Evolutionary conservation across 2,329 filamentous ascomycete species (phyloP), one percentile per base, ranked within the genome.

Genomic region (Sphaceloma murrayae): DNA sequence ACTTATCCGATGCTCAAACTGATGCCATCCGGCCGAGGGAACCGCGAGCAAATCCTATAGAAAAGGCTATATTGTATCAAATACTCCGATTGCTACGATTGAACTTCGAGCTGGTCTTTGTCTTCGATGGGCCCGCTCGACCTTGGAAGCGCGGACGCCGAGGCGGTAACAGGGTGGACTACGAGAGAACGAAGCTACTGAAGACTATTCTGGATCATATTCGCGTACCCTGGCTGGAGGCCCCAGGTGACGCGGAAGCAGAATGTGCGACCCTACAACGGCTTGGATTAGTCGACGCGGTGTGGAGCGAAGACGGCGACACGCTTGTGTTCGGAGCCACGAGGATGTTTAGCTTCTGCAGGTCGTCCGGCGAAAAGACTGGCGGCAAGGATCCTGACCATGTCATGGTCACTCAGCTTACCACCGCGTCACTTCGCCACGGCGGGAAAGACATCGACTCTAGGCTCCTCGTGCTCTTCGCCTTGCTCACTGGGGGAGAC

Each of bases 121-220:
- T 77, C 2, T 74, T 73, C 48, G 74, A 77, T 46, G 72, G 73
- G 1, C 60, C 68, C 7, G 63, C 66, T 11, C 66, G 58, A 46
- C 60, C 62, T 1, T 53, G 57, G 54, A 64, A 68, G 50, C 51
- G 59, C 10, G 31, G n/a, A 14, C n/a, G 31, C 14, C 31, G 8
- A 5, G 54, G 56, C 7, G 50, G 51, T 24, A 51, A 54, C 2
- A 55, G 50, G n/a, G 50, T 67, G 13, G 56, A 66, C 16, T 57
- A 56, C 33, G 49, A 64, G 9, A 46, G 54, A 42, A 54, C 57
- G 10, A 50, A 51, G 27, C 45, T 62, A 5, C 48, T 69, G 3
- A 56, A 65, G 21, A 55, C 65, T 38, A 48, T 57, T 36, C 58
- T 72, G 0, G 53, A 59, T 7, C 54, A 56, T 10, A 54, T 72